A percentile compares a stretch with the other conserved stretches of the same genome.
These are phyloP conservation scores for Tetrastigma voinierianum DNA, from an alignment of 164 flowering plant species.

Conservation along the genomic window DNA sequence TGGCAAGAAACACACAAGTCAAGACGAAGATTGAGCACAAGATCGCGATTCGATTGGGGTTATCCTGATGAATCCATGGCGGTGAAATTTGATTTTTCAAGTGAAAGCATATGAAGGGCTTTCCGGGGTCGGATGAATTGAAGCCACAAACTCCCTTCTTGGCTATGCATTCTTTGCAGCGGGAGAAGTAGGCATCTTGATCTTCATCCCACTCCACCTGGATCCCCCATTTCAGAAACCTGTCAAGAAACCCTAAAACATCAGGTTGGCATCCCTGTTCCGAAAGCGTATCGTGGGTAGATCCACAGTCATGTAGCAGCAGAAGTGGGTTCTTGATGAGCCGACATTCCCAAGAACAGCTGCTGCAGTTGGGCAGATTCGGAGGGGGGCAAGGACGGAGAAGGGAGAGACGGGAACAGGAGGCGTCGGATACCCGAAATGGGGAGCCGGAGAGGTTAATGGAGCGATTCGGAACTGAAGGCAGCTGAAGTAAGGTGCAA, in stretches of 20 bases:
- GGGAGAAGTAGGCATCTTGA: conserved; percentile 42
- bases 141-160: conserved; percentile 63
- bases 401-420: conserved; percentile 57
- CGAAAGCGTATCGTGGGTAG: conserved; percentile 10
- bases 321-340: conserved; percentile 41
- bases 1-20: conserved; percentile 28
- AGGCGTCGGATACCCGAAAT: conserved; percentile 51
- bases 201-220: conserved; percentile 52
- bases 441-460: conserved; percentile 53
- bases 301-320: conserved; percentile 40
- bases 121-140: conserved; percentile 55
- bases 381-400: conserved; percentile 43
- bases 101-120: conserved; percentile 55
- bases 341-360: conserved; percentile 51
- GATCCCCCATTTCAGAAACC: conserved; percentile 38
- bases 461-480: conserved; percentile 30
- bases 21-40: conserved; percentile 20
- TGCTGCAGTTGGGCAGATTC: conserved; percentile 43
- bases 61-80: conserved; percentile 21
- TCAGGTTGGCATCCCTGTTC: conserved; percentile 52
- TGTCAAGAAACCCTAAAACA: conserved; percentile 47
- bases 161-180: conserved; percentile 43
- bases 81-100: conserved; percentile 21
- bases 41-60: conserved; percentile 18
- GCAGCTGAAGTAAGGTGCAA: conserved; percentile 19